Conservation (phyloP, 148 eudicot species). For the Rhododendron ferrugineum region DNA sequence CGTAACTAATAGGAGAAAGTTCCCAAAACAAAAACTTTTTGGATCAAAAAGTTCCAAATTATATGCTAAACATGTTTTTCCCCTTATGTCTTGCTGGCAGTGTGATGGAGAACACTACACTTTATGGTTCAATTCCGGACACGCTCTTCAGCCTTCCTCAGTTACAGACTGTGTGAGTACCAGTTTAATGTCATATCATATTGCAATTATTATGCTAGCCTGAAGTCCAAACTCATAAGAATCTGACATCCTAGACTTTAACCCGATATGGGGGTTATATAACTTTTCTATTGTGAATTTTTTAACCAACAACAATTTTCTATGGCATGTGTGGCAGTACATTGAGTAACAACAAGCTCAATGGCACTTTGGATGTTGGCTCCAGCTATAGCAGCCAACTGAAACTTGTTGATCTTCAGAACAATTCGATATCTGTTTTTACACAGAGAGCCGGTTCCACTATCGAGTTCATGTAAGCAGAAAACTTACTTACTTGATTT, state of each 20-base stretch:
- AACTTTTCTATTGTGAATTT: background rate
- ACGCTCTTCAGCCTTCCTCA: conserved; percentile 50
- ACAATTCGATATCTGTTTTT: conserved; percentile 38
- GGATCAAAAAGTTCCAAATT: background rate
- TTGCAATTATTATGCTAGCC: background rate
- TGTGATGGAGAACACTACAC: conserved; percentile 44
- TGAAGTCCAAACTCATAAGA: background rate
- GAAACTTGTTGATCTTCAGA: conserved; percentile 43
- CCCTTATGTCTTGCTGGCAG: conserved; percentile 27
- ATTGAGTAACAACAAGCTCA: conserved; percentile 48
- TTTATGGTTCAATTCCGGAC: conserved; percentile 56
- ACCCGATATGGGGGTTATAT: too few species aligned
- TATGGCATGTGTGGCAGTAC: conserved; percentile 29
- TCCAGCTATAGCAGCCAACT: conserved; percentile 24
- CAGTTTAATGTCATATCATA: background rate
- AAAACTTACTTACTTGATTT: background rate
- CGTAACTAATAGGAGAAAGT: background rate
- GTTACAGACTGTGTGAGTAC: conserved; percentile 64
- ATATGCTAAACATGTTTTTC: background rate
- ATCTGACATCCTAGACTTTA: too few species aligned
- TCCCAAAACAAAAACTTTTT: background rate
- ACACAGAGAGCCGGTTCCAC: conserved; percentile 9
- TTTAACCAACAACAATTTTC: background rate
- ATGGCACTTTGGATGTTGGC: conserved; percentile 43
- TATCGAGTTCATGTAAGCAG: conserved; percentile 33